phyloP scores from a whole-genome alignment of 1,284 basidiomycete species.

The Tilletia walkeri region DNA sequence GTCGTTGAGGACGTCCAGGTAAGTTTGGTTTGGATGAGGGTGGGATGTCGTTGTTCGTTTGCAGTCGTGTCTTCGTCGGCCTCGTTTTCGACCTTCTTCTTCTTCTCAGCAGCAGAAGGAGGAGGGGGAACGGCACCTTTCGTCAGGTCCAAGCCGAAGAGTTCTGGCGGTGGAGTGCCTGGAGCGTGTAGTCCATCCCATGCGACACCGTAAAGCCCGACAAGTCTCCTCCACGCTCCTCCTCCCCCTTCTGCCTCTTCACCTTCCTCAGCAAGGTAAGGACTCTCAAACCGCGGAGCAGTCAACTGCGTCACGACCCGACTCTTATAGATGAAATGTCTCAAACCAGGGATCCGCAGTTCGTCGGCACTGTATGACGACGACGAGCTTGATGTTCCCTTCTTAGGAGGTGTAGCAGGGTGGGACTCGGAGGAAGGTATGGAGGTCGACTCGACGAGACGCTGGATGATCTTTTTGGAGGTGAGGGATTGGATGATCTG shows the following conservation, averaged over 20 bases:
- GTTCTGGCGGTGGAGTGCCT: background rate
- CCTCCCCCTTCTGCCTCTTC: background rate
- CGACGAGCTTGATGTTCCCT: background rate
- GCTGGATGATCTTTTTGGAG: constrained; percentile 27
- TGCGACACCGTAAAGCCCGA: constrained; percentile 5
- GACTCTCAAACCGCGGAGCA: constrained; percentile 59
- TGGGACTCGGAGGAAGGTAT: background rate
- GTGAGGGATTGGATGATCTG: constrained; percentile 17
- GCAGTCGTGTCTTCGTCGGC: background rate
- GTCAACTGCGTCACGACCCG: constrained; percentile 72
- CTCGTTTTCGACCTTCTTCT: background rate
- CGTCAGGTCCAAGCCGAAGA: constrained; percentile 51
- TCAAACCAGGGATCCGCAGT: constrained; percentile 77
- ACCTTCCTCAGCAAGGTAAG: background rate
- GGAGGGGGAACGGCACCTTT: background rate
- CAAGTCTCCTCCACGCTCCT: constrained; percentile 1
- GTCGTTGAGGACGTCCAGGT: background rate
- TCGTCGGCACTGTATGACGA: constrained; percentile 58
- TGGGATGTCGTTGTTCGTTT: constrained; percentile 72
- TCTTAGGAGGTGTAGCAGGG: background rate
- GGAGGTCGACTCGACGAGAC: constrained; percentile 18
- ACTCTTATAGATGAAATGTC: constrained; percentile 93
- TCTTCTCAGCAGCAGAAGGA: too few species aligned
- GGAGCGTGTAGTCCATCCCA: constrained; percentile 61
- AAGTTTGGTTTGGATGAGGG: constrained; percentile 58